Conservation (phyloP, 495 filamentous ascomycete species). For the Amphirosellinia nigrospora region DNA sequence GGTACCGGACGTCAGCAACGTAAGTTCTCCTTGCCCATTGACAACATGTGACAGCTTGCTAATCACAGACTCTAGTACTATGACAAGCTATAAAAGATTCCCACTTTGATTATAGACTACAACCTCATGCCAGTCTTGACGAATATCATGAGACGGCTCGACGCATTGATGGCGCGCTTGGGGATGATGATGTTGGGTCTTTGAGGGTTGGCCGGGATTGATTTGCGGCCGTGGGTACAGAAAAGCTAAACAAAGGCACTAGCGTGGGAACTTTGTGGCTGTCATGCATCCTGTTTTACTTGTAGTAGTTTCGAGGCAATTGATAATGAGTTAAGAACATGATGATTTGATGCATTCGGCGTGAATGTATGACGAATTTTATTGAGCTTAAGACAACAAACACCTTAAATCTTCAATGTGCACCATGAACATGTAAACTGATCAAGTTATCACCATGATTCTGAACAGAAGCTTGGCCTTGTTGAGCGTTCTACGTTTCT, state of each 20-base stretch:
- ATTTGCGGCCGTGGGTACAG: slow-evolving; percentile 39
- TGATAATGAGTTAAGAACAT: slow-evolving; percentile 36
- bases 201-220: slow-evolving; percentile 37
- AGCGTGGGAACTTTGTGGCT: slow-evolving; percentile 38
- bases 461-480: too few relatives aligned
- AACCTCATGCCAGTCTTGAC: slow-evolving; percentile 45
- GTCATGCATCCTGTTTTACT: slow-evolving; percentile 36
- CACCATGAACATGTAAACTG: too few relatives aligned
- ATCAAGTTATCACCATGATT: too few relatives aligned
- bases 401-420: too few relatives aligned
- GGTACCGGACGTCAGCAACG: slow-evolving; percentile 88
- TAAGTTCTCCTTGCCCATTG: slow-evolving; percentile 60
- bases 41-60: slow-evolving; percentile 48
- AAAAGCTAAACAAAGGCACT: slow-evolving; percentile 41
- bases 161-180: slow-evolving; percentile 28
- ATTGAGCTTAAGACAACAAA: background rate
- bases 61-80: slow-evolving; percentile 79
- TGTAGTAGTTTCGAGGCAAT: slow-evolving; percentile 39
- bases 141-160: slow-evolving; percentile 41
- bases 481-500: too few relatives aligned
- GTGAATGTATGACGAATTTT: background rate
- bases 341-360: too few relatives aligned
- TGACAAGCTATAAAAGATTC: slow-evolving; percentile 87
- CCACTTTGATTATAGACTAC: slow-evolving; percentile 45
- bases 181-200: slow-evolving; percentile 36